Conservation (phyloP, 306 rosid species). For the Delonix regia region DNA sequence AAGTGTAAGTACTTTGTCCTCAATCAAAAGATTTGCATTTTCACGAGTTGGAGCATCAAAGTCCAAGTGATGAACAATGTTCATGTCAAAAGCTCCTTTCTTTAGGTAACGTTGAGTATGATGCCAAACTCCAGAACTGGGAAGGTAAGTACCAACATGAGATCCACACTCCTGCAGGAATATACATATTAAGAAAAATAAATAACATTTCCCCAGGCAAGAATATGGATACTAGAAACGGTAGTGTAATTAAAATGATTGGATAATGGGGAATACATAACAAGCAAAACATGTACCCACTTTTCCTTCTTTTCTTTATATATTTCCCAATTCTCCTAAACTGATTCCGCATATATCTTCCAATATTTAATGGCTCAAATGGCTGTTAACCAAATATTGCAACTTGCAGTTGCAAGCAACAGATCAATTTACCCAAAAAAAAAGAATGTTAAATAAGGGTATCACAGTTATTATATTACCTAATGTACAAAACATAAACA, state of each 20-base stretch:
- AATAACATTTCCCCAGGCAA: constrained; percentile 2
- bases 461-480: not conserved
- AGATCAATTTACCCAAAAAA: not conserved
- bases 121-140: constrained; percentile 92
- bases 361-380: not conserved
- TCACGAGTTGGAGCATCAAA: constrained; percentile 99
- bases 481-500: not conserved
- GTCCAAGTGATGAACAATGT: constrained; percentile 85
- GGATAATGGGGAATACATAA: not conserved
- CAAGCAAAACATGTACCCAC: not conserved
- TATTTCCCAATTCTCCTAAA: not conserved
- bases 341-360: not conserved
- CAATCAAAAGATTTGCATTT: constrained; percentile 82
- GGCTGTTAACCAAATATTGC: not conserved
- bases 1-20: constrained; percentile 67
- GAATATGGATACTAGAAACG: constrained; percentile 22
- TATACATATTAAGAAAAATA: constrained; percentile 19
- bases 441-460: not conserved
- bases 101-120: constrained; percentile 84
- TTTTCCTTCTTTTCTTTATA: not conserved
- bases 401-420: not conserved
- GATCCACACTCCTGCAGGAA: constrained; percentile 85
- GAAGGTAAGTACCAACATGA: constrained; percentile 89
- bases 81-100: constrained; percentile 65
- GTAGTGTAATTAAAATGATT: not conserved